Evolutionary conservation across 2,329 filamentous ascomycete genomes (phyloP).

Genomic region (Fusarium liriodendri): DNA sequence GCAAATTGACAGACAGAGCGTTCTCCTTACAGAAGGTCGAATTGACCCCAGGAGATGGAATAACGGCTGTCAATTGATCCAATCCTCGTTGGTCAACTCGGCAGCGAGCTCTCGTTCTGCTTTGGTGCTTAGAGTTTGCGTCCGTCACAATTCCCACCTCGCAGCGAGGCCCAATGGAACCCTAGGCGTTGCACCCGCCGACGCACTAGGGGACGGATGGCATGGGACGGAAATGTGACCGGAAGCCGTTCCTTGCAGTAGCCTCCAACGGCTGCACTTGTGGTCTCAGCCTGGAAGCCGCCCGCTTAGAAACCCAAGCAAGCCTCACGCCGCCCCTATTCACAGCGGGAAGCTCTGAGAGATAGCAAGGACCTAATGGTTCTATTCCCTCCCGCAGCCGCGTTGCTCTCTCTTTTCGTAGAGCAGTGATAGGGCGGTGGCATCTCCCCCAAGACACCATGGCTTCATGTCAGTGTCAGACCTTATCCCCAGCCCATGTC

Average conservation of each 20-base stretch:
- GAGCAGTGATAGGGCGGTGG: not conserved
- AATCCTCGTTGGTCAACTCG: slow-evolving; percentile 22
- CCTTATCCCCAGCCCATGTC: slow-evolving; percentile 7
- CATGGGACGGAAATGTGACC: slow-evolving; percentile 32
- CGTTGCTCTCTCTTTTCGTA: slow-evolving; percentile 5
- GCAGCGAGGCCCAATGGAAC: slow-evolving; percentile 16
- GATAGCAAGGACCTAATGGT: slow-evolving; percentile 5
- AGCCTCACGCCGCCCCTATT: slow-evolving; percentile 21
- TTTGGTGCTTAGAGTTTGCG: slow-evolving; percentile 36
- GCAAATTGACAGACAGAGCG: not conserved
- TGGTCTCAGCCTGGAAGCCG: slow-evolving; percentile 29
- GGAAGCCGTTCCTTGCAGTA: slow-evolving; percentile 37
- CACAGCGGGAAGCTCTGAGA: not conserved
- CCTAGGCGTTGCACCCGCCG: slow-evolving; percentile 16
- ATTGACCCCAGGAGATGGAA: not conserved
- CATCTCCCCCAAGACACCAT: slow-evolving; percentile 10
- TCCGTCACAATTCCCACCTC: slow-evolving; percentile 12
- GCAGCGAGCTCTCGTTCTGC: slow-evolving; percentile 13
- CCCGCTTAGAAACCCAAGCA: slow-evolving; percentile 15
- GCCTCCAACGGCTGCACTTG: slow-evolving; percentile 30
- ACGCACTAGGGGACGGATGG: slow-evolving; percentile 29
- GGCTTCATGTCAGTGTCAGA: slow-evolving; percentile 22
- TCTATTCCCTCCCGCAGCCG: slow-evolving; percentile 1
- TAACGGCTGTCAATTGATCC: slow-evolving; percentile 12
- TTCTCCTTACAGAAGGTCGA: not conserved